Conservation (phyloP, 2,329 filamentous ascomycete species). For the Incumbomyces delicatus region DNA sequence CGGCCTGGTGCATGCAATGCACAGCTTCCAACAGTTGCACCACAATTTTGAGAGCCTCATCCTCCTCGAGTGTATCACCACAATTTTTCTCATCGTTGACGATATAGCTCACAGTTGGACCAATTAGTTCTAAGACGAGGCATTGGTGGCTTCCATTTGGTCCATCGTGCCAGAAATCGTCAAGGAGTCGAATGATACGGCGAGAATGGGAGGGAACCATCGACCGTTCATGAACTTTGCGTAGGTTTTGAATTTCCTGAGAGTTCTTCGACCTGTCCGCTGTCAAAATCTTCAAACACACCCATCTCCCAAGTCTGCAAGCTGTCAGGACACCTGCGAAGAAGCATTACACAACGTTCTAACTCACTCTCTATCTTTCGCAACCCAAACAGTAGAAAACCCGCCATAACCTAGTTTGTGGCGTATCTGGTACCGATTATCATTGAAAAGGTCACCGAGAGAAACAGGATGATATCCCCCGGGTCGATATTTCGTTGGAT, state of each 20-base stretch:
- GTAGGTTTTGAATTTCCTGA: constrained; percentile 3
- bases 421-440: constrained; percentile 27
- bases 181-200: constrained; percentile 6
- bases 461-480: constrained; percentile 27
- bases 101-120: too few relatives aligned
- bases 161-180: constrained; percentile 10
- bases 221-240: neutral
- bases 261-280: constrained; percentile 7
- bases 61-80: too few relatives aligned
- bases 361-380: constrained; percentile 25
- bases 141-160: too few relatives aligned
- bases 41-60: too few relatives aligned
- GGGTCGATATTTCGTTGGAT: constrained; percentile 41
- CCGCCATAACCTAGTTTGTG: constrained; percentile 30
- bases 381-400: constrained; percentile 28
- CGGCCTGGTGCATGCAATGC: too few relatives aligned
- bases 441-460: constrained; percentile 23
- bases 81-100: too few relatives aligned
- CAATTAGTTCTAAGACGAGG: too few relatives aligned
- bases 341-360: too few relatives aligned
- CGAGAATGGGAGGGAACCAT: neutral
- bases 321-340: constrained; percentile 1
- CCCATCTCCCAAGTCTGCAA: constrained; percentile 7
- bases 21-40: too few relatives aligned
- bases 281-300: constrained; percentile 6